Evolutionary conservation across 202 grass and related monocot species (phyloP).

Genomic region (Miscanthus sacchariflorus): DNA sequence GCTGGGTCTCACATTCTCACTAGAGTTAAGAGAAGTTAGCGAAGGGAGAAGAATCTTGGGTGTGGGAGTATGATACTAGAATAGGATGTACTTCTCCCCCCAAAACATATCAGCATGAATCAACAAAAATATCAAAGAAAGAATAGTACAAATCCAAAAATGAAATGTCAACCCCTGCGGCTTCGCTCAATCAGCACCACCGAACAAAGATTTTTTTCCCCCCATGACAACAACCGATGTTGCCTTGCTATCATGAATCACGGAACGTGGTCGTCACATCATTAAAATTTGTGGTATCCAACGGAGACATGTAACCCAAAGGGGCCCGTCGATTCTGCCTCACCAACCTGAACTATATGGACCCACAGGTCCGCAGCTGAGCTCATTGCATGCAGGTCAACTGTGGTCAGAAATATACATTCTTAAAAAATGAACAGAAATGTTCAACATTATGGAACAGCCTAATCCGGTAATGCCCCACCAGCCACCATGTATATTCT

Average conservation of each 20-base stretch:
- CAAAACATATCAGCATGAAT: neutral
- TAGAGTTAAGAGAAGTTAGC: no score
- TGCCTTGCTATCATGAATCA: conserved; percentile 9
- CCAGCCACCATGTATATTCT: neutral
- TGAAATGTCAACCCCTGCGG: neutral
- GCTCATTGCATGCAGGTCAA: neutral
- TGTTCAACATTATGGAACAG: neutral
- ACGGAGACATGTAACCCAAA: neutral
- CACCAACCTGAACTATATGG: conserved; percentile 21
- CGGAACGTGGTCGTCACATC: neutral
- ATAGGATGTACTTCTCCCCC: neutral
- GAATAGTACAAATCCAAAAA: neutral
- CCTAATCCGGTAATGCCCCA: neutral
- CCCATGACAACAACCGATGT: neutral
- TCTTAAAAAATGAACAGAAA: neutral
- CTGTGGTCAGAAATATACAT: neutral
- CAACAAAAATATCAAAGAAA: neutral
- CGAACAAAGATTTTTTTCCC: neutral
- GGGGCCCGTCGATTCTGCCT: neutral
- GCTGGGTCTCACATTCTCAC: no score
- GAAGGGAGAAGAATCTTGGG: no score
- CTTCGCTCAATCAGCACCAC: neutral
- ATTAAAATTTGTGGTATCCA: conserved; percentile 18
- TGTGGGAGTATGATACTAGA: no score
- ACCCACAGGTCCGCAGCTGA: neutral